Conservation (phyloP, 2,329 filamentous ascomycete genomes). For the Penicillium griseofulvum region DNA sequence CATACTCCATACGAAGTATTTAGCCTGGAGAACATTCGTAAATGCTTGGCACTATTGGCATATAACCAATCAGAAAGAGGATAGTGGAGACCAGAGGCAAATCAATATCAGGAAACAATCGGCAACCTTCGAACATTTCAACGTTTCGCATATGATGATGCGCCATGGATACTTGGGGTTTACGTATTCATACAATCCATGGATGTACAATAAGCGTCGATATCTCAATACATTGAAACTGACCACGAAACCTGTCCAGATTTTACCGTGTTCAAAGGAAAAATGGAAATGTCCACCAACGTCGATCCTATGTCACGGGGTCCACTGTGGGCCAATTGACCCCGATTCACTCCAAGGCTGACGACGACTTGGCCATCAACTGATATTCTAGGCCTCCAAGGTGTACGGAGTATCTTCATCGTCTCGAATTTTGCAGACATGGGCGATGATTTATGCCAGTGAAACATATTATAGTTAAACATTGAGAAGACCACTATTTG, state of each 20-base stretch:
- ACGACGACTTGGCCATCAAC: slow-evolving; percentile 13
- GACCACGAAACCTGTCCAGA: background rate
- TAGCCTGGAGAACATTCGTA: too few relatives aligned
- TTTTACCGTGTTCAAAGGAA: background rate
- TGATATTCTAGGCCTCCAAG: background rate
- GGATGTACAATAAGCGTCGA: background rate
- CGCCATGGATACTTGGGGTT: background rate
- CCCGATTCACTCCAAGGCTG: slow-evolving; percentile 7
- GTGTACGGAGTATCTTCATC: background rate
- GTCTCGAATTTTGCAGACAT: background rate
- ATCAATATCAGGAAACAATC: slow-evolving; percentile 2
- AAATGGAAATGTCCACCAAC: background rate
- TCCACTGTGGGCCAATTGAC: background rate
- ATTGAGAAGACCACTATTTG: background rate
- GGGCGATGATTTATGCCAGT: background rate
- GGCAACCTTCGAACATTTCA: background rate
- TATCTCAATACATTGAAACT: background rate
- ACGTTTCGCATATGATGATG: background rate
- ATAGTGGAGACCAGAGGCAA: background rate
- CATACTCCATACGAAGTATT: too few relatives aligned
- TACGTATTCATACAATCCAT: background rate
- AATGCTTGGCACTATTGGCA: background rate
- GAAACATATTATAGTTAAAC: background rate
- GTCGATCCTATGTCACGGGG: background rate
- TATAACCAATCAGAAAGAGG: background rate